Evolutionary conservation across 2,329 filamentous ascomycete genomes (phyloP).

Genomic region (Mollisiaceae sp.): DNA sequence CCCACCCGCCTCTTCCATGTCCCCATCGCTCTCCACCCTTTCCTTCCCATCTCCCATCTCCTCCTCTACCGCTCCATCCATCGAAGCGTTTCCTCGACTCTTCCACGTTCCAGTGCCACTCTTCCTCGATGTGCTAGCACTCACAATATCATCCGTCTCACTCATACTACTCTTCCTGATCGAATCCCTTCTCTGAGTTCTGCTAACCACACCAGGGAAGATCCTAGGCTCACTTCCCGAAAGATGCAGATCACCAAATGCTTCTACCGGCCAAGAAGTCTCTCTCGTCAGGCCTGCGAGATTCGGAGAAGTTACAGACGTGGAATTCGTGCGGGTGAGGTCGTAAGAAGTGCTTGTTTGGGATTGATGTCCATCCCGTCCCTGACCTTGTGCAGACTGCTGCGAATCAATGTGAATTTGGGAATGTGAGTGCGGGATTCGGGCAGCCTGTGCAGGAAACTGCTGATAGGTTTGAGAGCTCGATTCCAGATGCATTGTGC

Average conservation of each 20-base stretch:
- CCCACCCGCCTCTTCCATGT: slow-evolving; percentile 11
- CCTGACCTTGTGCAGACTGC: slow-evolving; percentile 14
- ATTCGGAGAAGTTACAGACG: slow-evolving; percentile 27
- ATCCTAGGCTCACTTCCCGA: slow-evolving; percentile 69
- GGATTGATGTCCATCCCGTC: slow-evolving; percentile 22
- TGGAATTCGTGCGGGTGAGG: slow-evolving; percentile 24
- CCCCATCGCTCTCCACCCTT: slow-evolving; percentile 18
- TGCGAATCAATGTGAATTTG: slow-evolving; percentile 35
- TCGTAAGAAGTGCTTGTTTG: slow-evolving; percentile 21
- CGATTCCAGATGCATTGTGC: slow-evolving; percentile 27
- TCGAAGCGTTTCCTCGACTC: slow-evolving; percentile 11
- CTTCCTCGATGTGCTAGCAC: slow-evolving; percentile 13
- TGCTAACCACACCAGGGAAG: slow-evolving; percentile 71
- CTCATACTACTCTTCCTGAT: slow-evolving; percentile 36
- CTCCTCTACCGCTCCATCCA: slow-evolving; percentile 19
- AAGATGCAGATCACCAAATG: slow-evolving; percentile 52
- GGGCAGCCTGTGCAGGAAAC: slow-evolving; percentile 42
- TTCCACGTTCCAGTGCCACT: slow-evolving; percentile 3
- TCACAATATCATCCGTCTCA: slow-evolving; percentile 34
- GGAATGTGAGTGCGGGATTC: slow-evolving; percentile 37
- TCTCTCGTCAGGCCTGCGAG: slow-evolving; percentile 41
- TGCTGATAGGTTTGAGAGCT: slow-evolving; percentile 38
- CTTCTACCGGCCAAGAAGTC: slow-evolving; percentile 46
- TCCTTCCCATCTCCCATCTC: slow-evolving; percentile 21
- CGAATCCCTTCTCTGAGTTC: slow-evolving; percentile 37